Base-by-base conservation (phyloP, 164 flowering plant species). In the Chloranthus sessilifolius region DNA sequence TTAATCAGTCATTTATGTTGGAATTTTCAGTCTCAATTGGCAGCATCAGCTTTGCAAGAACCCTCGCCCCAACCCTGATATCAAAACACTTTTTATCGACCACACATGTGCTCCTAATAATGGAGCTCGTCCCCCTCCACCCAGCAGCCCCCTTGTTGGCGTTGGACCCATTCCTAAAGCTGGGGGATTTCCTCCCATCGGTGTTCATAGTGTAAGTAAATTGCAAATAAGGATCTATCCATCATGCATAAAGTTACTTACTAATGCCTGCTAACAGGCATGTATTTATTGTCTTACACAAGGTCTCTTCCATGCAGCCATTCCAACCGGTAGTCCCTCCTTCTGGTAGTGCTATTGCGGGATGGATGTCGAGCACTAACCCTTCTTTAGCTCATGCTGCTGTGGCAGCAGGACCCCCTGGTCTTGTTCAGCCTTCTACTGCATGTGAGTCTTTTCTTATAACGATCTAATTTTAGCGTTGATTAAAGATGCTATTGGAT, bases 11-110 rank as follows among this genome's bases (percentile, higher is more conserved):
- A 12, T 41, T 35, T 48, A 14, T 38, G 37, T 29, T 57, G 24
- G 23, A 29, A 29, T 57, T 39, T 46, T 14, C 52, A 57, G 61
- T 57, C 61, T 57, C 15, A 57, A 57, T 48, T 57, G 61, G 61
- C 61, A 47, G 39, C 61, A 57, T 31, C 61, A 47, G 24, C 61
- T 47, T 27, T 57, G 61, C 44, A 57, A 57, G 61, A 47, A 47
- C 37, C 61, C 61, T n/a, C 53, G 61, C 30, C 53, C 45, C 12
- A 47, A 57, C 53, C 53, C 61, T 10, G 61, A 57, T 31, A 47
- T 57, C 46, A 57, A 57, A 20, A 57, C 61, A n/a, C 61, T 57
- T 29, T 57, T 57, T 29, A 49, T 48, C 21, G 61, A 57, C 14
- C 61, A 57, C 44, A 47, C 61, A 38, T 57, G 61, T 31, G 17